Evolutionary conservation across 768 basidiomycete genomes (phyloP).

Genomic region (Russula virescens): DNA sequence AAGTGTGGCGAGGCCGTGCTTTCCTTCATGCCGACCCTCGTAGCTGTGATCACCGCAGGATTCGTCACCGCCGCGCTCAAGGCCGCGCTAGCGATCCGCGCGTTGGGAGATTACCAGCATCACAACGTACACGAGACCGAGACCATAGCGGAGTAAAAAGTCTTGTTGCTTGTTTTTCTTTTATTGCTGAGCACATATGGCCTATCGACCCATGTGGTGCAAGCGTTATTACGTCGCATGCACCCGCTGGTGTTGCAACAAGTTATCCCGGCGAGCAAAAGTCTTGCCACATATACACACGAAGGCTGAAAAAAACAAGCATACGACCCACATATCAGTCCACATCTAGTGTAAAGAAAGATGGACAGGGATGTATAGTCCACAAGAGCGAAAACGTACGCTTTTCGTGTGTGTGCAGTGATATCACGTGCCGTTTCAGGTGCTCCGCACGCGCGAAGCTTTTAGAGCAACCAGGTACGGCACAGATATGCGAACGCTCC

Average conservation of each 20-base stretch:
- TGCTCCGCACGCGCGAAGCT: slow-evolving; percentile 77
- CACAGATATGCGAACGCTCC: slow-evolving; percentile 55
- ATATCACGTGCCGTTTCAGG: slow-evolving; percentile 72
- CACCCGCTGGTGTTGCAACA: slow-evolving; percentile 66
- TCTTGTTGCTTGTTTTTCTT: not conserved
- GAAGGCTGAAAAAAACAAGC: slow-evolving; percentile 37
- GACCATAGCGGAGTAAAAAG: too few species aligned
- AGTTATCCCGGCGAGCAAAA: slow-evolving; percentile 73
- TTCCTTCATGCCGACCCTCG: not conserved
- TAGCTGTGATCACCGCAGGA: too few species aligned
- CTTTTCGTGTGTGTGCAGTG: slow-evolving; percentile 80
- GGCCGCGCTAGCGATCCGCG: too few species aligned
- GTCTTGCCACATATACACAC: slow-evolving; percentile 63
- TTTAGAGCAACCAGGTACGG: slow-evolving; percentile 68
- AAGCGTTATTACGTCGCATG: slow-evolving; percentile 33
- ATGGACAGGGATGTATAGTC: not conserved
- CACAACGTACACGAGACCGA: not conserved
- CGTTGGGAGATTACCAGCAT: not conserved
- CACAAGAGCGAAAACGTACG: slow-evolving; percentile 43
- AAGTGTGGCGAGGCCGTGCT: too few species aligned
- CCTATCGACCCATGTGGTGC: not conserved
- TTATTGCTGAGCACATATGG: not conserved
- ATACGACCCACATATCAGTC: not conserved
- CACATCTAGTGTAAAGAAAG: not conserved
- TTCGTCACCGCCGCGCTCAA: too few species aligned